Conservation (phyloP, 2,329 filamentous ascomycete species). For the Aspergillus melleus region DNA sequence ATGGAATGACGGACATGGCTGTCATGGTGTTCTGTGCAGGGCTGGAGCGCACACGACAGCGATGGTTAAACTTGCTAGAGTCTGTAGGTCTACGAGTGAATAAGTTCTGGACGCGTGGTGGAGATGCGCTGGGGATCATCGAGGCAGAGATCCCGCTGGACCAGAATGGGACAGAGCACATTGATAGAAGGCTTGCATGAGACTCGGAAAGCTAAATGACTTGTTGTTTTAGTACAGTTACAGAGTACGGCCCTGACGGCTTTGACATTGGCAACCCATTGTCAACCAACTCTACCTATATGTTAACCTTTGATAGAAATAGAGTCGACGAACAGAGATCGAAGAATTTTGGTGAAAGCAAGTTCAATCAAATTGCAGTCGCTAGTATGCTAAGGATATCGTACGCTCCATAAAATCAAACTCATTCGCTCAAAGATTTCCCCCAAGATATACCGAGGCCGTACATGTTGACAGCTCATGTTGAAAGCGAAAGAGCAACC, state of each 20-base stretch:
- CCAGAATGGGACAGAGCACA: neutral
- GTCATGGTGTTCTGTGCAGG: slow-evolving; percentile 29
- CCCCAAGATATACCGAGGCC: neutral
- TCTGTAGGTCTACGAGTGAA: slow-evolving; percentile 17
- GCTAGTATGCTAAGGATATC: neutral
- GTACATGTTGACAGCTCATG: too few species aligned
- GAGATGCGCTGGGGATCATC: slow-evolving; percentile 21
- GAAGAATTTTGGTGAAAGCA: too few species aligned
- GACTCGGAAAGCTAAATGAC: too few species aligned
- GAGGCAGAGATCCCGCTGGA: slow-evolving; percentile 15
- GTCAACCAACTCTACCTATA: too few species aligned
- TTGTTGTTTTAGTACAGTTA: too few species aligned
- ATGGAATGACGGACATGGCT: slow-evolving; percentile 24
- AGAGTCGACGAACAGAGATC: too few species aligned
- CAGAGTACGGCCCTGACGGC: too few species aligned
- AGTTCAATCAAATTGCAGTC: neutral
- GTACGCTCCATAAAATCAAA: neutral
- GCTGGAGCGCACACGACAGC: slow-evolving; percentile 21
- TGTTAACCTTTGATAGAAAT: too few species aligned
- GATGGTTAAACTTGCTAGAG: slow-evolving; percentile 18
- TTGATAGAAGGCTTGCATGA: neutral
- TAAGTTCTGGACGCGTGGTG: slow-evolving; percentile 19
- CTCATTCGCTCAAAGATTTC: neutral
- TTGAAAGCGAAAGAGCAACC: neutral
- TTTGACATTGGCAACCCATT: too few species aligned